Evolutionary conservation across 768 basidiomycete species (phyloP), one percentile per base, ranked within the genome.

Genomic region (Porphyrellus cyaneotinctus): DNA sequence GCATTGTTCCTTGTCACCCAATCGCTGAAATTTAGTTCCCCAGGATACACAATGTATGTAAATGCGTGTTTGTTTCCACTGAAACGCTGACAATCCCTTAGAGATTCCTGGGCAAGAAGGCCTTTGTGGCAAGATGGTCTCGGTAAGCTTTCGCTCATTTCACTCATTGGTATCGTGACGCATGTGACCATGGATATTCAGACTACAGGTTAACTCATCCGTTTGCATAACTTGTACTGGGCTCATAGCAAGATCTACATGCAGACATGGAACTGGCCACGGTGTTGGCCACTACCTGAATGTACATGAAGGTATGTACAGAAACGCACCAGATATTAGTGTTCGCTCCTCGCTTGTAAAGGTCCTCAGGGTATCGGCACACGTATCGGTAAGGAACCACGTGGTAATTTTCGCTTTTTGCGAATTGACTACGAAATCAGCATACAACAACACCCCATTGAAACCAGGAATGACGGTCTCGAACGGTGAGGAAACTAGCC

Each of bases 261-360:
- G 8, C 47, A 87, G 92, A 54, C 94, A 97, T 56, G 90, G 91
- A 6, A 97, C 95, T 18, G 93, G 93, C 0, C 95, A 97, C 61
- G 95, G 97, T 31, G 88, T 99, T 30, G 95, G 95, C 0, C 86
- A 90, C 58, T 98, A 88, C 73, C 71, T 98, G 49, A 97, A 97
- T 55, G 95, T 97, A 0, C 95, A 97, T 62, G 94, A 98, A 78
- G 76, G 75, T 74, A 54, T 32, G 35, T 53, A 11, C 26, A 31
- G 9, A 24, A 24, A 30, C 33, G 0, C 7, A 15, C 14, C 10
- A 15, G 26, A 13, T 17, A 10, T 12, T 4, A n/a, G 38, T 43
- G 4, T 47, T 68, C 32, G 66, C 43, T 6, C 12, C 14, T 41
- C 20, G 4, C 11, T 47, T 18, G 37, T 22, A 43, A 47, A 71